Percentiles rank a stretch among this genome's conserved stretches.
These are phyloP conservation scores for Cardamine occulta DNA, from an alignment of 345 rosid genomes.

Conservation along the genomic window DNA sequence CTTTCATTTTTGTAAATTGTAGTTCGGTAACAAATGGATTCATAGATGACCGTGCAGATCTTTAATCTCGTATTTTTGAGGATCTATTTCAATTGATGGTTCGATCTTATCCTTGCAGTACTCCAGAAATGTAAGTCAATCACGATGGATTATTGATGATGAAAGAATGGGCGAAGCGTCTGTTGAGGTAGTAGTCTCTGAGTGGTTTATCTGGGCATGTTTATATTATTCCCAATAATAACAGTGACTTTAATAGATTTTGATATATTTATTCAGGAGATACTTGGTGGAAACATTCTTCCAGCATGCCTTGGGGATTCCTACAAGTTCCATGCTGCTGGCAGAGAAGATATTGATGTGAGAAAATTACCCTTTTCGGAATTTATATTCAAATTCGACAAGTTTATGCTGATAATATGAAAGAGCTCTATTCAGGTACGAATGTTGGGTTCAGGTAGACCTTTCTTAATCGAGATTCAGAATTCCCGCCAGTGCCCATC, in stretches of 20 bases:
- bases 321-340: conserved; percentile 98
- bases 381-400: conserved; percentile 23
- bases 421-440: conserved; percentile 68
- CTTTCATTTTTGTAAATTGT: neutral
- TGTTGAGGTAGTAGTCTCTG: conserved; percentile 65
- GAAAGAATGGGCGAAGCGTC: conserved; percentile 98
- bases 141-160: conserved; percentile 94
- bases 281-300: conserved; percentile 77
- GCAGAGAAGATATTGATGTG: conserved; percentile 99
- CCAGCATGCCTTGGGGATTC: conserved; percentile 76
- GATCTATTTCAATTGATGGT: neutral
- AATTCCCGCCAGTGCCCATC: conserved; percentile 80
- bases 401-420: conserved; percentile 34
- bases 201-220: conserved; percentile 21
- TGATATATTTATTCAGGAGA: conserved; percentile 57
- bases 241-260: conserved; percentile 27
- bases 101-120: conserved; percentile 50
- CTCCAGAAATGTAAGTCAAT: conserved; percentile 95
- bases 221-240: neutral
- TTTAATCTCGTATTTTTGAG: neutral
- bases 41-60: conserved; percentile 24
- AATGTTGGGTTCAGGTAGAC: conserved; percentile 99
- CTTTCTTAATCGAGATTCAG: conserved; percentile 90
- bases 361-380: conserved; percentile 18
- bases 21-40: conserved; percentile 13